Evolutionary conservation across 2,329 filamentous ascomycete genomes (phyloP).

Genomic region (Paramyrothecium sp.): DNA sequence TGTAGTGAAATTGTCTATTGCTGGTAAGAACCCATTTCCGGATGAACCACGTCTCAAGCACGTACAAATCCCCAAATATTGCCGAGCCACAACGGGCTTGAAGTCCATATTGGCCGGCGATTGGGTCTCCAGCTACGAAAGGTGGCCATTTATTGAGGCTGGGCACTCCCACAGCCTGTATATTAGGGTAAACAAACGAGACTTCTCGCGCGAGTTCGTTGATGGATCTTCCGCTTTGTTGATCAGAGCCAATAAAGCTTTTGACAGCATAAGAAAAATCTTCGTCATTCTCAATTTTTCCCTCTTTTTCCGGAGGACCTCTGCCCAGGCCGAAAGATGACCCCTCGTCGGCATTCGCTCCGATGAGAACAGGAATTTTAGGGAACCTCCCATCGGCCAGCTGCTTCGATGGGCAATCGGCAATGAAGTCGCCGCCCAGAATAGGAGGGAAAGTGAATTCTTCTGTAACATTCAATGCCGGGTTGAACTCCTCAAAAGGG

Average conservation of each 20-base stretch:
- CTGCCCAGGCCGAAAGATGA: conserved; percentile 17
- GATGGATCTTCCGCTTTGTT: conserved; percentile 16
- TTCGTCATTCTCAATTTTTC: conserved; percentile 22
- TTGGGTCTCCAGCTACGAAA: conserved; percentile 22
- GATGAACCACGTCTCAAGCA: conserved; percentile 7
- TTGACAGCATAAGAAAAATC: conserved; percentile 19
- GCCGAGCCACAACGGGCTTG: conserved; percentile 28
- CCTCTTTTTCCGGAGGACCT: conserved; percentile 8
- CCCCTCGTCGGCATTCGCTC: conserved; percentile 32
- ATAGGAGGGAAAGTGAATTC: conserved; percentile 20
- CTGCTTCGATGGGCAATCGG: conserved; percentile 26
- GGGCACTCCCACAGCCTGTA: conserved; percentile 31
- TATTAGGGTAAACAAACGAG: conserved; percentile 25
- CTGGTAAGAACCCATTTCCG: neutral
- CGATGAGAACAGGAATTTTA: conserved; percentile 31
- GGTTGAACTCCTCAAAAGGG: conserved; percentile 25
- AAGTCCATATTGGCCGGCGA: conserved; percentile 18
- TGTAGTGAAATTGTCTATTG: conserved; percentile 11
- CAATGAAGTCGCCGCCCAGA: conserved; percentile 34
- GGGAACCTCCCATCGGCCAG: conserved; percentile 28
- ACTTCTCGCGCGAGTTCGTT: conserved; percentile 20
- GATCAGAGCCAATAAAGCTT: conserved; percentile 6
- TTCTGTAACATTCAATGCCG: conserved; percentile 8
- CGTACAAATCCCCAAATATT: conserved; percentile 22
- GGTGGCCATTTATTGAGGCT: conserved; percentile 29